These are phyloP conservation scores for Arthromyces matolae DNA, from an alignment of 768 basidiomycete genomes.

Conservation along the genomic window DNA sequence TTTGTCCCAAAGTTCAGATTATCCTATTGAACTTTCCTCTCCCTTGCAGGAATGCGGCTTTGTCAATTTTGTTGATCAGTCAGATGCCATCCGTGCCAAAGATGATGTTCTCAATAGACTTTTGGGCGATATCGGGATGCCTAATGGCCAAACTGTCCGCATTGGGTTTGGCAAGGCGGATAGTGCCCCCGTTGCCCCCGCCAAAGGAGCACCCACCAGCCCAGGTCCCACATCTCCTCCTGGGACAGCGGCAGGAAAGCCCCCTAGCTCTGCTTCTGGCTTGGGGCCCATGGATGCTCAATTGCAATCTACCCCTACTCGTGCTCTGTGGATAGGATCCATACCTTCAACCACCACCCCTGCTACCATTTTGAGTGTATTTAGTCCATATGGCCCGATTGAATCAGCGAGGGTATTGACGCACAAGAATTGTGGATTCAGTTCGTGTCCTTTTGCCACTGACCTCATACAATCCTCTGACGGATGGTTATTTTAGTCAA, in stretches of 20 bases:
- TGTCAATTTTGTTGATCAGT: slow-evolving; percentile 95
- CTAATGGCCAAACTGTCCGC: slow-evolving; percentile 92
- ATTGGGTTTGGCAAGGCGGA: slow-evolving; percentile 99
- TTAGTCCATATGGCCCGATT: slow-evolving; percentile 96
- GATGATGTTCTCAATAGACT: slow-evolving; percentile 96
- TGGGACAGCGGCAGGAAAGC: slow-evolving; percentile 43
- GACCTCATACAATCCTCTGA: slow-evolving; percentile 12
- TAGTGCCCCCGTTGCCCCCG: slow-evolving; percentile 88
- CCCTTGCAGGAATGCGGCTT: slow-evolving; percentile 87
- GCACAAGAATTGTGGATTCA: slow-evolving; percentile 95
- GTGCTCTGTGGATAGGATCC: slow-evolving; percentile 96
- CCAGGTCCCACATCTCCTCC: slow-evolving; percentile 69
- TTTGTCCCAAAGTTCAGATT: neutral
- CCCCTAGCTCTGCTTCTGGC: slow-evolving; percentile 43
- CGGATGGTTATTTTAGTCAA: slow-evolving; percentile 58
- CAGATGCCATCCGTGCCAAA: slow-evolving; percentile 95
- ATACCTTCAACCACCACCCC: slow-evolving; percentile 95
- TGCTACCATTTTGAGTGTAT: slow-evolving; percentile 90
- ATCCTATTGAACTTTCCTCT: slow-evolving; percentile 1
- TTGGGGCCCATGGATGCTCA: slow-evolving; percentile 78
- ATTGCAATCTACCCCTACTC: slow-evolving; percentile 85
- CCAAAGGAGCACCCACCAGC: slow-evolving; percentile 67
- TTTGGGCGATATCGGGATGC: slow-evolving; percentile 91
- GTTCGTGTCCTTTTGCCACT: slow-evolving; percentile 35
- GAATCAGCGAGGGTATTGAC: slow-evolving; percentile 95